phyloP scores from a whole-genome alignment of 2,329 filamentous ascomycete species.

The Cladorrhinum sp. region DNA sequence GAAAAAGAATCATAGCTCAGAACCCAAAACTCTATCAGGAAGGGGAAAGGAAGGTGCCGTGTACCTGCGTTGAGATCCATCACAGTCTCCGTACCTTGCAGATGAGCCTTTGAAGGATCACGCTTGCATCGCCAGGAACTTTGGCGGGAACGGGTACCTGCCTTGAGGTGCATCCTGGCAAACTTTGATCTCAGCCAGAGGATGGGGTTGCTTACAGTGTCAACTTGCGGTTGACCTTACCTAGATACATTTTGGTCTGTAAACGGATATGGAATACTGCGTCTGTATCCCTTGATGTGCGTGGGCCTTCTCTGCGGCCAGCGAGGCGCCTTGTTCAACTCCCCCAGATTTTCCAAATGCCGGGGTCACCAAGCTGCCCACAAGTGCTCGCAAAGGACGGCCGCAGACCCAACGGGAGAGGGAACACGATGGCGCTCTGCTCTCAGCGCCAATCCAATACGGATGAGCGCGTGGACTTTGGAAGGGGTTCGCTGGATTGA shows the following conservation, averaged over 20 bases:
- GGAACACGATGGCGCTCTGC: background rate
- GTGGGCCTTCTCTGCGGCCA: conserved; percentile 5
- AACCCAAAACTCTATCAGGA: background rate
- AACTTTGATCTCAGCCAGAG: background rate
- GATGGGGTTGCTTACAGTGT: too few species aligned
- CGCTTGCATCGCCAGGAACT: background rate
- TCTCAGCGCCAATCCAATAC: conserved; percentile 2
- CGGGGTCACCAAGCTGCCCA: background rate
- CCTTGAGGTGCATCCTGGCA: background rate
- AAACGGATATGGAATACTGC: background rate
- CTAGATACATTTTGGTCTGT: too few species aligned
- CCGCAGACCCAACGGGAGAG: background rate
- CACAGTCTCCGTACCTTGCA: background rate
- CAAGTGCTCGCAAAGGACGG: background rate
- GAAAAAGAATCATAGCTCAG: conserved; percentile 1
- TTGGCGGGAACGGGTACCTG: background rate
- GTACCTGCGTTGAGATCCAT: background rate
- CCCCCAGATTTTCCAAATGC: conserved; percentile 6
- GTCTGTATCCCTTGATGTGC: background rate
- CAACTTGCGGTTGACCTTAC: too few species aligned
- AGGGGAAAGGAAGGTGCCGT: background rate
- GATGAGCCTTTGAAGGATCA: too few species aligned
- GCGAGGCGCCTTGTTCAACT: conserved; percentile 9
- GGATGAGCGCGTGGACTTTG: background rate
- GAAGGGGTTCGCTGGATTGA: conserved; percentile 16